Evolutionary conservation across 805 yeast genomes (phyloP).

Genomic region (Torulaspora maleeae): DNA sequence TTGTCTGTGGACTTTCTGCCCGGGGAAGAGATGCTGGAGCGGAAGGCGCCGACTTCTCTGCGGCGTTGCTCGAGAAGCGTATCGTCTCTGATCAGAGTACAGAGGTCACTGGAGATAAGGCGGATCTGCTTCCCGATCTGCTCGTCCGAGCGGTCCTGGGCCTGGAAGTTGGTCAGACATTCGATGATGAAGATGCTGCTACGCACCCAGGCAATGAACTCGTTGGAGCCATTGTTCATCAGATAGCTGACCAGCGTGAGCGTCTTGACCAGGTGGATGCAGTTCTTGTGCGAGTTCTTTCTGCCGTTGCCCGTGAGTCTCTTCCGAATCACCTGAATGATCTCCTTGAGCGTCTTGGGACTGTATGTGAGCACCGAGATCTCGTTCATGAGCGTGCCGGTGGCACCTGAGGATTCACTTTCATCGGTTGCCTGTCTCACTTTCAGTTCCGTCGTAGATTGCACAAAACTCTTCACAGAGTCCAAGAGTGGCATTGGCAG

Average conservation of each 20-base stretch:
- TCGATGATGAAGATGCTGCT: constrained; percentile 28
- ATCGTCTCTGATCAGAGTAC: constrained; percentile 33
- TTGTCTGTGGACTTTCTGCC: constrained; percentile 35
- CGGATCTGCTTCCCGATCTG: constrained; percentile 40
- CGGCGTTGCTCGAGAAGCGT: constrained; percentile 27
- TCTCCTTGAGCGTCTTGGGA: constrained; percentile 37
- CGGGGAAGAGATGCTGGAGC: constrained; percentile 35
- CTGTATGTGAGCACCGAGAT: constrained; percentile 45
- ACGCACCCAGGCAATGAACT: constrained; percentile 46
- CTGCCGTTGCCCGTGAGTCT: constrained; percentile 33
- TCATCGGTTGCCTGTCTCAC: constrained; percentile 46
- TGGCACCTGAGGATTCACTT: constrained; percentile 52
- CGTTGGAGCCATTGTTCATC: constrained; percentile 50
- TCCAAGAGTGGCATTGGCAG: constrained; percentile 28
- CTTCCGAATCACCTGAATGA: constrained; percentile 40
- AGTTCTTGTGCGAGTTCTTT: constrained; percentile 31
- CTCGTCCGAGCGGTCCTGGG: constrained; percentile 32
- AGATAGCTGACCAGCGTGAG: constrained; percentile 49
- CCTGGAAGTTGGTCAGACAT: constrained; percentile 35
- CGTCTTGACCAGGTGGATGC: constrained; percentile 45
- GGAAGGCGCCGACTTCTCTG: constrained; percentile 27
- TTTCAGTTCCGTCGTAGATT: constrained; percentile 36
- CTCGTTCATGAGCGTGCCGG: constrained; percentile 51
- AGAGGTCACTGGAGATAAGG: constrained; percentile 37
- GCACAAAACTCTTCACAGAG: constrained; percentile 32